These are phyloP conservation scores for Aspergillus sparsus DNA, from an alignment of 495 filamentous ascomycete genomes.

Conservation along the genomic window DNA sequence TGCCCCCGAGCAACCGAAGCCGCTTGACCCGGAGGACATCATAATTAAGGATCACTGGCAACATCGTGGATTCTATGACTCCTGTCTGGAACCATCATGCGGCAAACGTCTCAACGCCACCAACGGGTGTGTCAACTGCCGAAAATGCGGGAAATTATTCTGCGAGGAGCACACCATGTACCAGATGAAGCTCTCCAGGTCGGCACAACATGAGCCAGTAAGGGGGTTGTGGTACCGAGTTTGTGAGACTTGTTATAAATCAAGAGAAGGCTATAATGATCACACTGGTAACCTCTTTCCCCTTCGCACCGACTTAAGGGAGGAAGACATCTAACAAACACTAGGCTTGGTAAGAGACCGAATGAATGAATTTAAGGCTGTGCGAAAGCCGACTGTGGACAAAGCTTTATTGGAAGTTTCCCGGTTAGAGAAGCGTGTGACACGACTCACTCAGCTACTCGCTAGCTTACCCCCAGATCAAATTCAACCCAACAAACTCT, in stretches of 20 bases:
- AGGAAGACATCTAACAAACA: constrained; percentile 21
- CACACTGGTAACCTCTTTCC: constrained; percentile 56
- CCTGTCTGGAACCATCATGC: constrained; percentile 85
- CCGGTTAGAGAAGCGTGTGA: constrained; percentile 85
- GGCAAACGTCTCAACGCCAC: constrained; percentile 73
- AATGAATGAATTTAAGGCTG: constrained; percentile 63
- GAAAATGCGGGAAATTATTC: constrained; percentile 88
- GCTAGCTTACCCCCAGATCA: constrained; percentile 67
- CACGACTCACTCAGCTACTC: constrained; percentile 83
- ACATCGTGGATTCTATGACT: constrained; percentile 65
- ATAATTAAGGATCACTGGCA: constrained; percentile 92
- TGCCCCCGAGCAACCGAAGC: constrained; percentile 39
- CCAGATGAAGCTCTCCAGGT: constrained; percentile 94
- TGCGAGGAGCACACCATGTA: constrained; percentile 99
- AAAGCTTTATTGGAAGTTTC: constrained; percentile 82
- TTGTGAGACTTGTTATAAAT: constrained; percentile 98
- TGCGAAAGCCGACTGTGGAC: constrained; percentile 77
- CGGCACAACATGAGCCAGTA: constrained; percentile 88
- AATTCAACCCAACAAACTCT: constrained; percentile 51
- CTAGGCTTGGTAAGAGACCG: constrained; percentile 65
- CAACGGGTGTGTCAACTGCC: constrained; percentile 85
- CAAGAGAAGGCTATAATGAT: constrained; percentile 92
- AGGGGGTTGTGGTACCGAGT: constrained; percentile 91
- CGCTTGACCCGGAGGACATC: constrained; percentile 79
- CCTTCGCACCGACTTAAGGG: neutral